Conservation (phyloP, 768 basidiomycete genomes). For the Gloeophyllum trabeum region DNA sequence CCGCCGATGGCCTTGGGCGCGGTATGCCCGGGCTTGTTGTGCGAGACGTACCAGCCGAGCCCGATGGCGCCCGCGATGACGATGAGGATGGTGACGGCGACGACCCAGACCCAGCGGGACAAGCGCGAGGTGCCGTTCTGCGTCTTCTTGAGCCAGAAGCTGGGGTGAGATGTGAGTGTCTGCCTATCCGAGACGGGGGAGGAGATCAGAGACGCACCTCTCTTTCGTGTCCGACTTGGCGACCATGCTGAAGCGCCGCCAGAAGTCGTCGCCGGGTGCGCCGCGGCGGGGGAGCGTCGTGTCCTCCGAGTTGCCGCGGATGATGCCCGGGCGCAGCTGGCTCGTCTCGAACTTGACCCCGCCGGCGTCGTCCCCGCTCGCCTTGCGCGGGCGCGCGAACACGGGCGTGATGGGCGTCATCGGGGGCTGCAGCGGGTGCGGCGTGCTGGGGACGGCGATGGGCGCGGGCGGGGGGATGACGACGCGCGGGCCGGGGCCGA, state of each 20-base stretch:
- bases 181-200: background rate
- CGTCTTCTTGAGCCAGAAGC: constrained; percentile 61
- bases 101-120: constrained; percentile 60
- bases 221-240: constrained; percentile 58
- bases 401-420: constrained; percentile 71
- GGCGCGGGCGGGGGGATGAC: constrained; percentile 14
- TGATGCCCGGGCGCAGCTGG: constrained; percentile 40
- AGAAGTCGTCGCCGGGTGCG: constrained; percentile 75
- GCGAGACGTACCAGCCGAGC: constrained; percentile 47
- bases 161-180: constrained; percentile 13
- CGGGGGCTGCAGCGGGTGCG: constrained; percentile 69
- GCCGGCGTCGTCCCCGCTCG: constrained; percentile 17
- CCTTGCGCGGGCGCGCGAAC: constrained; percentile 51
- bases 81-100: constrained; percentile 50
- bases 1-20: constrained; percentile 58
- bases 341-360: constrained; percentile 35
- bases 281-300: constrained; percentile 56
- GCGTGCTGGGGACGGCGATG: constrained; percentile 34
- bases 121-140: constrained; percentile 38
- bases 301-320: constrained; percentile 61
- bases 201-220: constrained; percentile 18
- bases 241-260: constrained; percentile 79
- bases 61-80: constrained; percentile 44
- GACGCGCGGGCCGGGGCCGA: constrained; percentile 17
- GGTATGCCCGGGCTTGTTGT: constrained; percentile 34